Evolutionary conservation across 192 early-diverging fungal genomes (phyloP), one percentile per base, ranked within the genome.

Genomic region (Dissophora globulifera): DNA sequence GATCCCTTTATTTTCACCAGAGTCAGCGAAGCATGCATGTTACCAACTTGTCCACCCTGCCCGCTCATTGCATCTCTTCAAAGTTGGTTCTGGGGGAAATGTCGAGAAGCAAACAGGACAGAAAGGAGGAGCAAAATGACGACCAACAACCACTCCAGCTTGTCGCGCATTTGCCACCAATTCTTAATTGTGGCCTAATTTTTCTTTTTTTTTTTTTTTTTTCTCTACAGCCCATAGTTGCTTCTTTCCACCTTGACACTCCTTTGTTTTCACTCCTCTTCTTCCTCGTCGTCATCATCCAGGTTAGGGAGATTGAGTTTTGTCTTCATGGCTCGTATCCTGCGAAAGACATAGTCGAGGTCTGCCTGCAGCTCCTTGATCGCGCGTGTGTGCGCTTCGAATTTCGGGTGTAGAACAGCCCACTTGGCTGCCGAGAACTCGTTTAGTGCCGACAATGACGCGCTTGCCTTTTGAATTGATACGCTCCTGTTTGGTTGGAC

Each of bases 341-440:
- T 84, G 33, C 62, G 78, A 66, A 88, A 90, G 8, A 88, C 84
- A 30, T 54, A 65, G 42, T 90, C 84, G 13, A 90, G 52, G 68
- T 90, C 88, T 1, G 60, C 42, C 53, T 86, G 85, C 16, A 90
- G 80, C 47, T 86, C 81, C 55, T 80, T 82, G 27, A 90, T 65
- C 57, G 87, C 69, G 22, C 76, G 79, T 32, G 83, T 84, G 47
- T 90, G 83, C 1, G 80, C 41, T 23, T 89, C 88, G 31, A 89
- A 79, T 38, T 83, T 78, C 17, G 69, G 78, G 22, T 83, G 78
- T 15, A 84, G 68, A 31, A 83, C 74, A 17, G 82, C 70, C 70
- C 82, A 89, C 12, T 86, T 84, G 38, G 71, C 58, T 0, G 84
- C 80, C 19, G 84, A 84, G 65, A 88, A 89, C 27, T 85, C 78